Base-by-base conservation (phyloP, 2,329 filamentous ascomycete species). In the Aaosphaeria pasadenensis region DNA sequence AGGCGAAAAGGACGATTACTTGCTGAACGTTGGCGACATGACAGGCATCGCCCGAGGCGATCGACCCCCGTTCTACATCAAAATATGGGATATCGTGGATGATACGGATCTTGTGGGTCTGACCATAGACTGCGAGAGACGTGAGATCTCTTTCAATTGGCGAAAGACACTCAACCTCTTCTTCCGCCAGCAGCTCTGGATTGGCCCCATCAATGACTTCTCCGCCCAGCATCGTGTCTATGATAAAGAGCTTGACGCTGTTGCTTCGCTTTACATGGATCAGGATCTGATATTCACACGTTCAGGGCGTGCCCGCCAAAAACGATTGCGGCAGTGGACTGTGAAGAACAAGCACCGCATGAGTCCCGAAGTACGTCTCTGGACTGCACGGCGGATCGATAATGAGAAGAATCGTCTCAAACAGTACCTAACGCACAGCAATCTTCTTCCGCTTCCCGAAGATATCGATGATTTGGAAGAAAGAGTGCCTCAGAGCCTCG, bases 121-220 rank as follows among this genome's bases (percentile, higher is more conserved):
- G 7, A 39, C 32, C 11, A 43, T 61, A 30, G 52, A 59, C 43
- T 51, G 53, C 39, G 40, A 52, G 24, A 11, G 28, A n/a, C 45
- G 42, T n/a, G 51, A 55, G 39, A 39, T 61, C 9, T 58, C 53
- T 2, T 52, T 61, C 33, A 46, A 55, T 36, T 59, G 57, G 58
- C 42, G 49, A 13, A 28, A 47, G 24, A 56, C 58, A 7, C 49
- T 45, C 11, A 45, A 52, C 6, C 7, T 46, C 7, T 57, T 59
- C 47, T 59, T 58, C 36, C 45, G 44, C 7, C 56, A 61, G 39
- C 39, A 40, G 11, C 41, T 53, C 38, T 57, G 54, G 24, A 30
- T 43, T 11, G 44, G 33, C 31, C 33, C 33, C 33, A 24, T 24
- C 17, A 24, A 24, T 24, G 17, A 24, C 17, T 28, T 39, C 17